Evolutionary conservation across 768 basidiomycete species (phyloP).

Genomic region (Porpolomopsis calyptriformis): DNA sequence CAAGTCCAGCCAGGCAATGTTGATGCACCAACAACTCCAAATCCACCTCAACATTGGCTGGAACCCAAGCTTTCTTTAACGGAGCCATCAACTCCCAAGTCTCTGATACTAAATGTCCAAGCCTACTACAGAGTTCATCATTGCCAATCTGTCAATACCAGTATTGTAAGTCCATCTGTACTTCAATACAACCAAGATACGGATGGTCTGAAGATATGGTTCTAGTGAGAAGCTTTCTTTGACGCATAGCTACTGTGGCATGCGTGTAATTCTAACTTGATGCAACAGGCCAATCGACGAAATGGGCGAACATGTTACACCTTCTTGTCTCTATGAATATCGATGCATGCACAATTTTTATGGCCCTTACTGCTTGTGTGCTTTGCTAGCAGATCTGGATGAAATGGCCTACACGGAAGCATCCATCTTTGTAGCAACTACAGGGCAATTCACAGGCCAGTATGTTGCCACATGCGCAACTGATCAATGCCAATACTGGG

Average conservation of each 20-base stretch:
- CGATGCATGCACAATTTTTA: neutral
- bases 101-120: neutral
- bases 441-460: neutral
- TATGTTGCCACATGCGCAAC: neutral
- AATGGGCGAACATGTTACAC: neutral
- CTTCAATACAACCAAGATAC: neutral
- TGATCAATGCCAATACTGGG: neutral
- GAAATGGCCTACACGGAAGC: neutral
- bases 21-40: neutral
- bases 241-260: neutral
- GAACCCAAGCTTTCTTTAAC: neutral
- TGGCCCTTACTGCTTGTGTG: slow-evolving; percentile 3
- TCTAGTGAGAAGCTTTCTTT: no score
- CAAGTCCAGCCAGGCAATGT: no score
- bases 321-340: neutral
- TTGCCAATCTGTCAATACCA: no score
- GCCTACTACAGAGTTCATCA: neutral
- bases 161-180: neutral
- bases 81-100: neutral
- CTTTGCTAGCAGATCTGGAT: neutral
- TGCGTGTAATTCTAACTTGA: neutral
- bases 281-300: neutral
- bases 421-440: neutral
- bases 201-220: neutral
- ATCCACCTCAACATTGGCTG: neutral